Evolutionary conservation across 2,329 filamentous ascomycete genomes (phyloP), one percentile per base, ranked within the genome.

Genomic region (Emergomyces africanus): DNA sequence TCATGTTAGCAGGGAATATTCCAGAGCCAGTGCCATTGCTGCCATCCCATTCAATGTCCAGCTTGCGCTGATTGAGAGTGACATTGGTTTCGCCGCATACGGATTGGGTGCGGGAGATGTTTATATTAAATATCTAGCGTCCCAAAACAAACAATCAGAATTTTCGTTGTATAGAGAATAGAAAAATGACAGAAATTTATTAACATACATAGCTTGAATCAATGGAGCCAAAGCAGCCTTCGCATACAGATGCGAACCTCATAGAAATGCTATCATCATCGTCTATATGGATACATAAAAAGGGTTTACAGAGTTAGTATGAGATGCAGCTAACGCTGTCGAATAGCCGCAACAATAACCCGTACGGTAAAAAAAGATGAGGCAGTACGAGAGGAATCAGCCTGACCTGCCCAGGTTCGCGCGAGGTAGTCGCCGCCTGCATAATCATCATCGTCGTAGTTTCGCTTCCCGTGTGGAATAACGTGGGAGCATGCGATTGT

Each of bases 51-150:
- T 20, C 46, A 44, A 66, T 58, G 28, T 61, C 58, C 50, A 72
- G 63, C 49, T 63, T 57, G 35, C 64, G 41, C 25, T 67, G 69
- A 61, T 72, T 72, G 44, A 72, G 63, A 35, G 63, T 64, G 15
- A 70, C 60, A 59, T 64, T 55, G 28, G 57, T 61, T 56, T 66
- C 64, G 33, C 62, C 65, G 58, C 70, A 71, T 44, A 66, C 65
- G 35, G 63, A 63, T n/a, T 62, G 63, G 30, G 66, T 66, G 28
- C 60, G 61, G 41, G 64, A 61, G 30, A 69, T 64, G 28, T 64
- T 61, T 23, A 71, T 58, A 6, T 69, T 62, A 56, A 71, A 65
- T 58, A 67, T 62, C 70, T 71, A 57, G 33, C 37, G 12, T n/a
- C 20, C 6, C 44, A 37, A n/a, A n/a, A n/a, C n/a, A n/a, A 57